Percentiles rank a stretch among this genome's conserved stretches.
These are phyloP conservation scores for Aspergillus homomorphus DNA, from an alignment of 495 filamentous ascomycete genomes.

Conservation along the genomic window DNA sequence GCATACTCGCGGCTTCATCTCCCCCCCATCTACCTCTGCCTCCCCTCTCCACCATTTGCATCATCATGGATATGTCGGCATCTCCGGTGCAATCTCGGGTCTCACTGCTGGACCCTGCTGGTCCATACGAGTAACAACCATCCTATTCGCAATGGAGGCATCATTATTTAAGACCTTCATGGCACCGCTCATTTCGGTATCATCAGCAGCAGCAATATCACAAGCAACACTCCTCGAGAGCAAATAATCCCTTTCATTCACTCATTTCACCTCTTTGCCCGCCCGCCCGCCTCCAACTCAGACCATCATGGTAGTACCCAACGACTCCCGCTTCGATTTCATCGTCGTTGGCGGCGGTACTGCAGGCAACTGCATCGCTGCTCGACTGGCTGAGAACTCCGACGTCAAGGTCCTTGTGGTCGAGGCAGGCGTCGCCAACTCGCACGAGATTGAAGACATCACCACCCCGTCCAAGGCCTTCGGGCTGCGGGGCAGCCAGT, in stretches of 20 bases:
- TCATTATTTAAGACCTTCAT: not conserved
- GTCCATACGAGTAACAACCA: not conserved
- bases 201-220: not conserved
- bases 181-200: not conserved
- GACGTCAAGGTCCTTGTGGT: slow-evolving; percentile 51
- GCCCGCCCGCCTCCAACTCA: too few relatives aligned
- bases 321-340: slow-evolving; percentile 36
- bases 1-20: not conserved
- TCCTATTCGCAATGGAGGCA: not conserved
- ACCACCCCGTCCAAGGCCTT: slow-evolving; percentile 45
- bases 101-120: not conserved
- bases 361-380: slow-evolving; percentile 56
- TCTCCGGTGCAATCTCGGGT: not conserved
- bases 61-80: not conserved
- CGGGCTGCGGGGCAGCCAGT: slow-evolving; percentile 40
- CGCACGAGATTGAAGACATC: slow-evolving; percentile 40
- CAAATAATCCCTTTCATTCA: not conserved
- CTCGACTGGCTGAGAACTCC: slow-evolving; percentile 55
- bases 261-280: too few relatives aligned
- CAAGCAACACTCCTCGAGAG: not conserved
- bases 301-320: slow-evolving; percentile 23
- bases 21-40: not conserved
- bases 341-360: slow-evolving; percentile 55
- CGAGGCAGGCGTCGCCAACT: slow-evolving; percentile 47
- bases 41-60: not conserved